A percentile compares a stretch with the other conserved stretches of the same genome.
Conservation (phyloP, 2,329 filamentous ascomycete genomes). For the Tympanopsis confertula region DNA sequence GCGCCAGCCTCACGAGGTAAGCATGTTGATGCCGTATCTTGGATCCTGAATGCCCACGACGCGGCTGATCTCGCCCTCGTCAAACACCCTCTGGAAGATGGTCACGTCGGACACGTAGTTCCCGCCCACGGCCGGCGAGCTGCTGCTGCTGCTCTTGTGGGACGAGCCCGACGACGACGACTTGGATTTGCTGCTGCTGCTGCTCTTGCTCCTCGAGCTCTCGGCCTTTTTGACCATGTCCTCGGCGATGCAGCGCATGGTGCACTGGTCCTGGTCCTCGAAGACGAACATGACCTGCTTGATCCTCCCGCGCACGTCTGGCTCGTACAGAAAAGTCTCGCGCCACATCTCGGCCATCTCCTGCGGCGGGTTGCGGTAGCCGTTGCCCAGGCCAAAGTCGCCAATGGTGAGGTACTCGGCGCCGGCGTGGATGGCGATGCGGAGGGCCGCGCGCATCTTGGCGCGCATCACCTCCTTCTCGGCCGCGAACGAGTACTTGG, state of each 20-base stretch:
- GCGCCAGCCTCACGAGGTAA: conserved; percentile 27
- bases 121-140: conserved; percentile 8
- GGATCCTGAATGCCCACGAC: conserved; percentile 39
- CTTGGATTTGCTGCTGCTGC: conserved; percentile 2
- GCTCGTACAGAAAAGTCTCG: conserved; percentile 50
- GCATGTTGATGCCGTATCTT: conserved; percentile 39
- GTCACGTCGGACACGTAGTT: conserved; percentile 29
- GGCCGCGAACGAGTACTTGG: conserved; percentile 59
- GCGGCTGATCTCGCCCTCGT: conserved; percentile 32
- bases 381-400: conserved; percentile 54
- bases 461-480: conserved; percentile 63
- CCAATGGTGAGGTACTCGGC: conserved; percentile 48
- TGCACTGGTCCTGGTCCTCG: conserved; percentile 41
- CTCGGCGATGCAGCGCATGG: conserved; percentile 37
- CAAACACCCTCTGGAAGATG: conserved; percentile 42
- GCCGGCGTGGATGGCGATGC: conserved; percentile 52
- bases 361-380: conserved; percentile 51
- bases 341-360: conserved; percentile 57
- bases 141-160: conserved; percentile 13
- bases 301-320: conserved; percentile 50
- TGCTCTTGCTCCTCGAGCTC: conserved; percentile 8
- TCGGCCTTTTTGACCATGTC: conserved; percentile 40
- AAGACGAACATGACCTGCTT: conserved; percentile 53
- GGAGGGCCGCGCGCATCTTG: conserved; percentile 60
- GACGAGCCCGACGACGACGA: conserved; percentile 14